Evolutionary conservation across 2,329 filamentous ascomycete genomes (phyloP).

Genomic region (Fusarium humuli): DNA sequence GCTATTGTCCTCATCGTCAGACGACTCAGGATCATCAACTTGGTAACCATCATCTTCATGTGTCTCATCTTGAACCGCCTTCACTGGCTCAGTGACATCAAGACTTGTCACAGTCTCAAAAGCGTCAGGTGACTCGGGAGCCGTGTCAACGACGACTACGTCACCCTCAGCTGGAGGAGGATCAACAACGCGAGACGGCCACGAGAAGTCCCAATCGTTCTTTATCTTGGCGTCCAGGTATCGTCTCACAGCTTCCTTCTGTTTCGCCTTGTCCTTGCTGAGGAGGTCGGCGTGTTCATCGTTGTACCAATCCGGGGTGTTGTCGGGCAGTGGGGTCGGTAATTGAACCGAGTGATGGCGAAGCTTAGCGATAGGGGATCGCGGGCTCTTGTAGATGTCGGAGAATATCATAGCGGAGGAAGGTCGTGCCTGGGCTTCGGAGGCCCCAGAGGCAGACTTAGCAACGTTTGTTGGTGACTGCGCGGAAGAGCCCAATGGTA

Average conservation of each 20-base stretch:
- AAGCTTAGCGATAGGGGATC: constrained; percentile 64
- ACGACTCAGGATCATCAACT: constrained; percentile 56
- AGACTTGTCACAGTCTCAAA: constrained; percentile 12
- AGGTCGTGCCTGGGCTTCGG: constrained; percentile 31
- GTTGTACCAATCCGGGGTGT: constrained; percentile 52
- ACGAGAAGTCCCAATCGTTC: constrained; percentile 70
- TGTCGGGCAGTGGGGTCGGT: constrained; percentile 46
- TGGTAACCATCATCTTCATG: constrained; percentile 52
- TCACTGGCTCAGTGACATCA: constrained; percentile 22
- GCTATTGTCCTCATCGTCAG: constrained; percentile 38
- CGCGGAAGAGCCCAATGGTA: constrained; percentile 18
- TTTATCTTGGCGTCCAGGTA: constrained; percentile 66
- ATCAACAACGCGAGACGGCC: constrained; percentile 57
- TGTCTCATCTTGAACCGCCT: constrained; percentile 48
- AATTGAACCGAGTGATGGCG: constrained; percentile 54
- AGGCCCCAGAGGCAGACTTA: constrained; percentile 33
- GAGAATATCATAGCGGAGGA: constrained; percentile 65
- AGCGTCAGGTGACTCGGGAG: constrained; percentile 15
- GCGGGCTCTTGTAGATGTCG: constrained; percentile 68
- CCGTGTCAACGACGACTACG: constrained; percentile 8
- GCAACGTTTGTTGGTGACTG: constrained; percentile 15
- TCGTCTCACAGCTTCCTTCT: constrained; percentile 71
- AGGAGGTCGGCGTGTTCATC: constrained; percentile 71
- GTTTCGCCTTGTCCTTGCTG: constrained; percentile 70
- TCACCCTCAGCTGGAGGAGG: constrained; percentile 15